These are phyloP conservation scores for Colletotrichum camelliae DNA, from an alignment of 2,329 filamentous ascomycete species.

Conservation along the genomic window DNA sequence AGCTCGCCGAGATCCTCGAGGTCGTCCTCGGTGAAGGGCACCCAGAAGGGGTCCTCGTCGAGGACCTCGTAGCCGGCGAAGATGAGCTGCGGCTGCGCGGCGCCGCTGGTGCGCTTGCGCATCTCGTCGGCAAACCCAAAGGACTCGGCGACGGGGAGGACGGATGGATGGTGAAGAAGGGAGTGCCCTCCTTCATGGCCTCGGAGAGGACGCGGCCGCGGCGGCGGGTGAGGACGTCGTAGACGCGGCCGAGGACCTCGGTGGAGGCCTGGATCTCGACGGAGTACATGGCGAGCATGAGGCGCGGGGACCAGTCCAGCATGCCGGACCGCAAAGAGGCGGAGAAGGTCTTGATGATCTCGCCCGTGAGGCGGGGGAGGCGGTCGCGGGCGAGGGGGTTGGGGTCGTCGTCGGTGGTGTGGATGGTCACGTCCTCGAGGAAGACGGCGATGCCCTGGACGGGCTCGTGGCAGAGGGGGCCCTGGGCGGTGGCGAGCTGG, in stretches of 20 bases:
- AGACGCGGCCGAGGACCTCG: conserved; percentile 93
- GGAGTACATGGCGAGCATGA: conserved; percentile 96
- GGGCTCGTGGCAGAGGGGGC: conserved; percentile 90
- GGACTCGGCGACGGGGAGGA: conserved; percentile 90
- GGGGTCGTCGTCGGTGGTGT: conserved; percentile 52
- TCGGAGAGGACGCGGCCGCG: conserved; percentile 90
- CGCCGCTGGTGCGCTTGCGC: conserved; percentile 89
- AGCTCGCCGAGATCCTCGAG: conserved; percentile 94
- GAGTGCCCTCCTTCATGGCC: conserved; percentile 91
- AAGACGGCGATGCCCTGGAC: conserved; percentile 93
- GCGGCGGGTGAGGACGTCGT: conserved; percentile 95
- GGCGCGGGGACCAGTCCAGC: conserved; percentile 93
- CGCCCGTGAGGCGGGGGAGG: conserved; percentile 84
- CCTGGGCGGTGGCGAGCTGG: conserved; percentile 87
- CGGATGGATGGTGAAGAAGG: conserved; percentile 94
- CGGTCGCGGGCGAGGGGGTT: conserved; percentile 64
- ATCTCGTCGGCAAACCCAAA: conserved; percentile 98
- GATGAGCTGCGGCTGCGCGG: conserved; percentile 89
- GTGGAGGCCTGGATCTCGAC: conserved; percentile 97
- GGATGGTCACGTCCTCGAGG: conserved; percentile 77
- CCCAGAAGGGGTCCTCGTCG: conserved; percentile 97
- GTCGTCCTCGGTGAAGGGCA: conserved; percentile 94
- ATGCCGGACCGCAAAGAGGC: conserved; percentile 85
- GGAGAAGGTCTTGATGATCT: conserved; percentile 89
- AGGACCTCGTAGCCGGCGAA: conserved; percentile 93